Evolutionary conservation across 2,329 filamentous ascomycete species (phyloP).

Genomic region (Elsinoe batatas): DNA sequence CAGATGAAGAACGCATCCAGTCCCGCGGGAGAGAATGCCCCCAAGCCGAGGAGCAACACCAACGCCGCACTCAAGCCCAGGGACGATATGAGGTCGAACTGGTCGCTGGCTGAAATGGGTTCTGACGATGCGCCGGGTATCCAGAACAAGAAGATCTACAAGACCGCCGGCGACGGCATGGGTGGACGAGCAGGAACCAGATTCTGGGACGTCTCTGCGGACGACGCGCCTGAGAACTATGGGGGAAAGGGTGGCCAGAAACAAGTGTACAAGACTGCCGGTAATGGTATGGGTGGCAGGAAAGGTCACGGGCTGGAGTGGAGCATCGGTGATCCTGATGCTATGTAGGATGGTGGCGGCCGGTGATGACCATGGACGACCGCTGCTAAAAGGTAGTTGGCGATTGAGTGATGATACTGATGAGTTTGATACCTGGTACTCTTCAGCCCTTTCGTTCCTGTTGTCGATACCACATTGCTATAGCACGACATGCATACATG

Average conservation of each 20-base stretch:
- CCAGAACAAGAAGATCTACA: conserved; percentile 27
- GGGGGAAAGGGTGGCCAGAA: conserved; percentile 18
- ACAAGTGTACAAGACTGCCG: conserved; percentile 29
- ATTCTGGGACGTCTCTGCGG: conserved; percentile 47
- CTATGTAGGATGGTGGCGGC: background rate
- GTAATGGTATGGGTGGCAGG: conserved; percentile 50
- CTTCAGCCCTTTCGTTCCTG: background rate
- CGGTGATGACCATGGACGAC: background rate
- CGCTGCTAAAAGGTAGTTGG: background rate
- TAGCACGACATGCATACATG: background rate
- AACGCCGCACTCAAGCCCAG: background rate
- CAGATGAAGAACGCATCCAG: conserved; percentile 54
- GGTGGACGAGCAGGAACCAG: conserved; percentile 43
- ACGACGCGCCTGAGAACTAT: conserved; percentile 30
- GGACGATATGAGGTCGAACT: conserved; percentile 10
- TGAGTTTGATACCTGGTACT: conserved; percentile 7
- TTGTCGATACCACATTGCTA: background rate
- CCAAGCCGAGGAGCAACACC: conserved; percentile 4
- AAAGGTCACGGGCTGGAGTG: conserved; percentile 9
- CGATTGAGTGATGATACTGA: background rate
- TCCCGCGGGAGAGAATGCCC: conserved; percentile 39
- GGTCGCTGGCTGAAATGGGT: background rate
- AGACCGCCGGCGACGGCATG: conserved; percentile 46
- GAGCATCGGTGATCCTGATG: conserved; percentile 11
- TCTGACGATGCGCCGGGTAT: background rate